These are phyloP conservation scores for Ophiocordyceps sinensis DNA, from an alignment of 2,329 filamentous ascomycete genomes.

Conservation along the genomic window DNA sequence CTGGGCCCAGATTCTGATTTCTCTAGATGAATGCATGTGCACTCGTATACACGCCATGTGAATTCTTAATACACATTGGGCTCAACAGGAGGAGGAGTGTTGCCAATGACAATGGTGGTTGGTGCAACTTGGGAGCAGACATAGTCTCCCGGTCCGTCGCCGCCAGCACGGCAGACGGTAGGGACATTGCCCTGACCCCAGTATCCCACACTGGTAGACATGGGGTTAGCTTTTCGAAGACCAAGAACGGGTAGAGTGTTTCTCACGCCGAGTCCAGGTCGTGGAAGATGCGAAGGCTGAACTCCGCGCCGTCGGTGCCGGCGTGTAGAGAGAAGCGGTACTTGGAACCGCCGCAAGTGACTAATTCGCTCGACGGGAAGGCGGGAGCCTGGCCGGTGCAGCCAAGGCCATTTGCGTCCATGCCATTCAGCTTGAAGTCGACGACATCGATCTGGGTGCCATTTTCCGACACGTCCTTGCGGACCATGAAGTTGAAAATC, in stretches of 20 bases:
- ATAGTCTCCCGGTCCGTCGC: constrained; percentile 5
- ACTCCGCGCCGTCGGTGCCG: constrained; percentile 5
- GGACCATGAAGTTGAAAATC: constrained; percentile 10
- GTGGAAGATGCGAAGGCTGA: constrained; percentile 10
- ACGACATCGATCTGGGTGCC: constrained; percentile 5
- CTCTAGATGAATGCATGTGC: too few relatives aligned
- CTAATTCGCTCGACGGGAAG: constrained; percentile 8
- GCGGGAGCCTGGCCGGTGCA: constrained; percentile 5
- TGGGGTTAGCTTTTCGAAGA: neutral
- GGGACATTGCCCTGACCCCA: constrained; percentile 7
- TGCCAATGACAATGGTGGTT: constrained; percentile 8
- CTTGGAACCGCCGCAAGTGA: constrained; percentile 12
- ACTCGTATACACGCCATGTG: too few relatives aligned
- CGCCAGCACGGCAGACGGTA: constrained; percentile 9
- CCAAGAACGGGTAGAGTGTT: neutral
- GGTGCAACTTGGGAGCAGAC: constrained; percentile 7
- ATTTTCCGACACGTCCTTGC: constrained; percentile 5
- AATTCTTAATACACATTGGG: neutral
- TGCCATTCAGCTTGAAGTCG: constrained; percentile 9
- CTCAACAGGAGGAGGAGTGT: constrained; percentile 1
- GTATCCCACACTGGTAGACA: constrained; percentile 5
- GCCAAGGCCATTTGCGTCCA: constrained; percentile 5
- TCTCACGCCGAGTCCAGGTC: constrained; percentile 9
- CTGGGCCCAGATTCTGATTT: too few relatives aligned
- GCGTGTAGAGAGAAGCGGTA: constrained; percentile 13